Evolutionary conservation across 768 basidiomycete species (phyloP), one percentile per base, ranked within the genome.

Genomic region (Lentinula aciculospora): DNA sequence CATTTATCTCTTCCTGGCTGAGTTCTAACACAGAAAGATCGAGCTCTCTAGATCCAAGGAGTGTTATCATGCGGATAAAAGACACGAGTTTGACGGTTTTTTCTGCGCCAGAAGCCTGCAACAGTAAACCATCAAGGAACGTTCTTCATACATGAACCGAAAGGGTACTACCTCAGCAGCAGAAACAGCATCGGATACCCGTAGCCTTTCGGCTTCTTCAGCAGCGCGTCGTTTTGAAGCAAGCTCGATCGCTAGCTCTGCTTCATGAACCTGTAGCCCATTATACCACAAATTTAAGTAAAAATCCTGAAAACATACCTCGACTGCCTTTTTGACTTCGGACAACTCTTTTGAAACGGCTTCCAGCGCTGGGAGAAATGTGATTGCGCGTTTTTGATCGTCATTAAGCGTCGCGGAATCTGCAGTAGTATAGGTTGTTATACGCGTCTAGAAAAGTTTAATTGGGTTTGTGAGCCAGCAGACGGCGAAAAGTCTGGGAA

Each of bases 281-380:
- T 31, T 19, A 27, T 12, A 45, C 17, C 6, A 53, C 36, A 21
- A 57, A n/a, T 39, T 48, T 27, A 58, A 40, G 21, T n/a, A 53
- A 32, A 56, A 19, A 55, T 28, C 31, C 8, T 37, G 32, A 29
- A n/a, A 57, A 69, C 75, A 39, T 45, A 93, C 94, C 82, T 96
- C 92, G 60, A 94, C 79, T 40, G 80, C 83, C 68, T 89, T 93
- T 70, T 88, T 89, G 44, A 94, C 81, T 58, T 94, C 94, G 25
- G 82, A 84, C 13, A 96, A 72, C 64, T 95, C 94, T 65, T 90
- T 92, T 63, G 85, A 81, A 39, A 85, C 76, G 9, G 85, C 89
- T 65, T 95, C 92, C 21, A 95, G 75, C 5, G 78, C 76, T 9
- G 93, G 81, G 44, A 96, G 82, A 17, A 81, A 85, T 62, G 83